Base-by-base conservation (phyloP, 768 basidiomycete genomes). In the Psilocybe azurescens region DNA sequence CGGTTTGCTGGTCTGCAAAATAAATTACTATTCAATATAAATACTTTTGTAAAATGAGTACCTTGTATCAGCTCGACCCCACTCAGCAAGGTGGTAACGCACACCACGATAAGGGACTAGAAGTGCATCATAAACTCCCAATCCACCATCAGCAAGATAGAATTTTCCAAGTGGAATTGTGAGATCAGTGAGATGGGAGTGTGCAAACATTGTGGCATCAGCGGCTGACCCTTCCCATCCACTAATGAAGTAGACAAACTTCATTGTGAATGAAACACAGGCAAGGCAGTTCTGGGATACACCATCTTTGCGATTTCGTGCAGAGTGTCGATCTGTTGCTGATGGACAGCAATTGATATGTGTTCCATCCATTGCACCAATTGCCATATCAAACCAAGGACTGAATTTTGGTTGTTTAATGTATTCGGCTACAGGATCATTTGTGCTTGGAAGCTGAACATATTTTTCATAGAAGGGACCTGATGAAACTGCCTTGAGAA, bases 111-210 rank as follows among this genome's bases (percentile, higher is more conserved):
- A 80, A 7, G 77, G 78, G 3, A 75, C 66, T 11, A 82, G 65
- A 7, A 79, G 67, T 3, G 60, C 30, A 64, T 75, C 66, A 62
- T 73, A 75, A 0, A 61, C 11, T 10, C 66, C 63, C 68, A 76
- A 79, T 9, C 77, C 76, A 13, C 74, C 77, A 75, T 76, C 75
- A 74, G n/a, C n/a, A n/a, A n/a, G n/a, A n/a, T n/a, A n/a, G n/a
- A n/a, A n/a, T n/a, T n/a, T n/a, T n/a, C n/a, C 73, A 0, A 59
- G 36, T 4, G 73, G 72, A 29, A 80, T 65, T 0, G 14, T 8
- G 8, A 82, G 64, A 53, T 74, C 71, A 7, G 29, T 14, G 0
- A 29, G 2, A 0, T 65, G 62, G 3, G 76, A 74, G 56, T 61
- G 29, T 7, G 66, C 55, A 67, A 67, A 78, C 1, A 76, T 61